Evolutionary conservation across 1,284 basidiomycete species (phyloP).

Genomic region (Fistulinella cinereoalba): DNA sequence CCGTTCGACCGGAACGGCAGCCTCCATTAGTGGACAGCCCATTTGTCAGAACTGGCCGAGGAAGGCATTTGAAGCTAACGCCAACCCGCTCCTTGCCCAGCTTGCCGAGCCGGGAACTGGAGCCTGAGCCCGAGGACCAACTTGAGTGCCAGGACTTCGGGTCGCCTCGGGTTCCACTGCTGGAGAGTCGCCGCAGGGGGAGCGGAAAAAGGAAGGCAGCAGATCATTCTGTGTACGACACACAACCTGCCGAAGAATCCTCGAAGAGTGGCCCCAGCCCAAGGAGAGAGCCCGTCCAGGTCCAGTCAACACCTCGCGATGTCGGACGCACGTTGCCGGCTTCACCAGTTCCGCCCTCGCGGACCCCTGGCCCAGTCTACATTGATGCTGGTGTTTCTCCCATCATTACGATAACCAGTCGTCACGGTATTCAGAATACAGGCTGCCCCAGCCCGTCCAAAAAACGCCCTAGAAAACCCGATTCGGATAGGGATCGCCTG

Average conservation of each 20-base stretch:
- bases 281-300: constrained; percentile 18
- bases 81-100: constrained; percentile 23
- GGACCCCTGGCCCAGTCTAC: constrained; percentile 14
- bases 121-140: constrained; percentile 1
- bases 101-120: constrained; percentile 9
- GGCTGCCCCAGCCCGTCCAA: constrained; percentile 1
- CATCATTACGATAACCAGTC: constrained; percentile 14
- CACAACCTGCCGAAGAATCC: constrained; percentile 1
- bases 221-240: not conserved
- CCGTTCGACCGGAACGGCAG: not conserved
- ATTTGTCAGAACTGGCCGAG: constrained; percentile 24
- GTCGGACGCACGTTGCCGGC: constrained; percentile 1
- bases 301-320: constrained; percentile 23
- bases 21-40: constrained; percentile 5
- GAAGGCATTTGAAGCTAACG: constrained; percentile 18
- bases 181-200: not conserved
- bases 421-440: not conserved
- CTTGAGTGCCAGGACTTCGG: too few species aligned
- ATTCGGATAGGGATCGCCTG: constrained; percentile 1
- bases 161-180: not conserved
- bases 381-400: constrained; percentile 29
- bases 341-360: not conserved
- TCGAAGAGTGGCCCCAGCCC: not conserved
- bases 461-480: not conserved
- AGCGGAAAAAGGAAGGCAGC: constrained; percentile 3